Evolutionary conservation across 208 protist species (phyloP).

Genomic region (Acanthamoeba triangularis): DNA sequence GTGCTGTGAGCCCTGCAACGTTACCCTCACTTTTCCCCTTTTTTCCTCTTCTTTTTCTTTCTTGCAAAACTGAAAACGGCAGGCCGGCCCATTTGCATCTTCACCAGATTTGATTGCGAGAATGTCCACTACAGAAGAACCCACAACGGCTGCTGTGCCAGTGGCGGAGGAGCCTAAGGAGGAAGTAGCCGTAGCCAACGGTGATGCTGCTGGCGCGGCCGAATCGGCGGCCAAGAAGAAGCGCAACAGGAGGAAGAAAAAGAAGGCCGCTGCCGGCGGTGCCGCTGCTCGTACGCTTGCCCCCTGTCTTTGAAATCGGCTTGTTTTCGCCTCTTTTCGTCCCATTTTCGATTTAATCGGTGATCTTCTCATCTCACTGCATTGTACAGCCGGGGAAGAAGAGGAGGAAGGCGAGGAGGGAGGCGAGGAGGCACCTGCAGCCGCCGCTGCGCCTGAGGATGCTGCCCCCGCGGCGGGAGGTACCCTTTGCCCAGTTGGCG

Average conservation of each 20-base stretch:
- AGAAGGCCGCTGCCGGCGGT: constrained; percentile 61
- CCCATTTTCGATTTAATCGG: background rate
- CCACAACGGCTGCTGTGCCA: background rate
- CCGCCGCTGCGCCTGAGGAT: background rate
- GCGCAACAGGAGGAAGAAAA: constrained; percentile 70
- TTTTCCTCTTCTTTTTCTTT: no score
- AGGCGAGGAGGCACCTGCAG: background rate
- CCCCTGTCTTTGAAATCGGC: no score
- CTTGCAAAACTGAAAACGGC: no score
- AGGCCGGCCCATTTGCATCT: background rate
- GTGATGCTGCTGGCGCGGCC: background rate
- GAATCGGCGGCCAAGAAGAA: constrained; percentile 65
- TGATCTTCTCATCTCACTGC: background rate
- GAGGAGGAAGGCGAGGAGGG: constrained; percentile 26
- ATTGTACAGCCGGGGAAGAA: background rate
- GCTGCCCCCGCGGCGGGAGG: background rate
- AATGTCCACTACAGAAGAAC: background rate
- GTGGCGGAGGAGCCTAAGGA: background rate
- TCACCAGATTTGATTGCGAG: background rate
- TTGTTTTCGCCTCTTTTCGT: background rate
- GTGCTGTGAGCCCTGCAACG: no score
- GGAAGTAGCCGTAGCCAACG: background rate
- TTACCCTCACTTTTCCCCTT: no score
- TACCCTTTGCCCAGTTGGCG: background rate
- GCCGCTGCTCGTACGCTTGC: constrained; percentile 7